Evolutionary conservation across 768 basidiomycete species (phyloP).

Genomic region (Boletus subcaerulescens): DNA sequence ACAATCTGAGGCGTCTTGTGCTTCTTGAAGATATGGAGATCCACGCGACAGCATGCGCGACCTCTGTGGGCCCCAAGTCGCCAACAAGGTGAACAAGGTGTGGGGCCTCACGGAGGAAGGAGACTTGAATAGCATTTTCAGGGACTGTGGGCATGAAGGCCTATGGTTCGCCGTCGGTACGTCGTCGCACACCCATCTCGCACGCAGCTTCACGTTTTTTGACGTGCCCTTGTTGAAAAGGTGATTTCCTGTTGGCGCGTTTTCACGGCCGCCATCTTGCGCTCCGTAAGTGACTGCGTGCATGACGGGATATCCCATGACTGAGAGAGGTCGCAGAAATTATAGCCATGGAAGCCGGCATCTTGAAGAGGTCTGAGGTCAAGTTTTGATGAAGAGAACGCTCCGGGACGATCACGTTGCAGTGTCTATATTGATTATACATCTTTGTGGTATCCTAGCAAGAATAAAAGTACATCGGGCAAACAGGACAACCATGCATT

Average conservation of each 20-base stretch:
- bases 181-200: neutral
- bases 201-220: neutral
- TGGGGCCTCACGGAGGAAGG: conserved; percentile 68
- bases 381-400: conserved; percentile 11
- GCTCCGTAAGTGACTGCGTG: conserved; percentile 22
- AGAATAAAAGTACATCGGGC: too few species aligned
- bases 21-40: conserved; percentile 43
- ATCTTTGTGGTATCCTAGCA: too few species aligned
- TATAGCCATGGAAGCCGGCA: conserved; percentile 29
- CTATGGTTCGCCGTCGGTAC: conserved; percentile 30
- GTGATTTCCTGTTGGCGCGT: conserved; percentile 23
- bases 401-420: neutral
- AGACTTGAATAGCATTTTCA: conserved; percentile 45
- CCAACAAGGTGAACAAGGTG: conserved; percentile 44
- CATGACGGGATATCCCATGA: neutral
- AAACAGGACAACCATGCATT: too few species aligned
- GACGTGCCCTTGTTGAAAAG: conserved; percentile 4
- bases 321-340: conserved; percentile 21
- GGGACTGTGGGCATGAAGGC: conserved; percentile 36
- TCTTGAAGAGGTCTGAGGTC: conserved; percentile 22
- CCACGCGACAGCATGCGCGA: conserved; percentile 38
- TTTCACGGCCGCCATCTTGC: conserved; percentile 31
- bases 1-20: neutral
- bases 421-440: too few species aligned
- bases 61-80: conserved; percentile 47